Conservation (phyloP, 768 basidiomycete genomes). For the Lentinula lateritia region DNA sequence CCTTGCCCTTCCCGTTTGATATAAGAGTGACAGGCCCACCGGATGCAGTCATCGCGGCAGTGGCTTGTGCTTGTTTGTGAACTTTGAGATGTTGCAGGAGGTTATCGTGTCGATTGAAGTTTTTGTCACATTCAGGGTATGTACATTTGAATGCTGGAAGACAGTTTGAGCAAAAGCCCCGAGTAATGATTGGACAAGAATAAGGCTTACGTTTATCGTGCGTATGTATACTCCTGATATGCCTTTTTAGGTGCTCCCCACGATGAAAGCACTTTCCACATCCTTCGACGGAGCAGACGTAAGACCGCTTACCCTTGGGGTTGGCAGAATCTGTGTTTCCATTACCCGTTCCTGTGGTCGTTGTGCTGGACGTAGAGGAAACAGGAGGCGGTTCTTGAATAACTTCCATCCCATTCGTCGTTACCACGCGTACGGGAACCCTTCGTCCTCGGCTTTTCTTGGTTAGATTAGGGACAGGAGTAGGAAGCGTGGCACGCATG, state of each 20-base stretch:
- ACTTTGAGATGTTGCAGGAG: constrained; percentile 75
- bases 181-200: not conserved
- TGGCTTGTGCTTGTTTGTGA: constrained; percentile 40
- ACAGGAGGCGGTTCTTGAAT: constrained; percentile 2
- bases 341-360: constrained; percentile 5
- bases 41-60: constrained; percentile 3
- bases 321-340: constrained; percentile 4
- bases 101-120: constrained; percentile 77
- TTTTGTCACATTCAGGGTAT: constrained; percentile 59
- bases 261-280: constrained; percentile 79
- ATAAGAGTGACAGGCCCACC: not conserved
- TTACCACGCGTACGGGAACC: constrained; percentile 33
- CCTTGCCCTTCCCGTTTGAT: not conserved
- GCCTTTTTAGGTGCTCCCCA: constrained; percentile 78
- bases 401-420: constrained; percentile 1
- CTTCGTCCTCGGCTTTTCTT: constrained; percentile 60
- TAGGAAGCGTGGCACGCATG: constrained; percentile 23
- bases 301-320: constrained; percentile 36
- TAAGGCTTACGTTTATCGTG: constrained; percentile 71
- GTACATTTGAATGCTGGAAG: constrained; percentile 66
- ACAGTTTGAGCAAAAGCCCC: not conserved
- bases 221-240: constrained; percentile 77
- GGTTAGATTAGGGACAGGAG: constrained; percentile 55
- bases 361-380: not conserved
- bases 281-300: constrained; percentile 61